A percentile compares a stretch with the other conserved stretches of the same genome.
These are phyloP conservation scores for Paramyrothecium roridum DNA, from an alignment of 2,329 filamentous ascomycete species.

Conservation along the genomic window DNA sequence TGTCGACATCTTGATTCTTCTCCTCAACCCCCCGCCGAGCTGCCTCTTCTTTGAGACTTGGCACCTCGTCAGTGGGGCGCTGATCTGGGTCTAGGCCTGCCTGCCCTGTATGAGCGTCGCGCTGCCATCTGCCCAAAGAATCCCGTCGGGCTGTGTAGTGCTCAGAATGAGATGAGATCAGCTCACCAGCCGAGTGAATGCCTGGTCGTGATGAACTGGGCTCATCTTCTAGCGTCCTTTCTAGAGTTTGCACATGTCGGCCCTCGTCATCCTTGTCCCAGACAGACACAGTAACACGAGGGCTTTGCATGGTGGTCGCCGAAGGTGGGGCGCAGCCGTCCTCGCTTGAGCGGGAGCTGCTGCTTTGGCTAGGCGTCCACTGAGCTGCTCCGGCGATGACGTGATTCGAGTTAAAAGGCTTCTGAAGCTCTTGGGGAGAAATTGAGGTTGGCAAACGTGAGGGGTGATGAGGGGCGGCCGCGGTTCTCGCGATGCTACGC, in stretches of 20 bases:
- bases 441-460: constrained; percentile 29
- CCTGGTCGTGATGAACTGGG: constrained; percentile 30
- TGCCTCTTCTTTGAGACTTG: constrained; percentile 48
- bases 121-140: constrained; percentile 37
- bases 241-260: constrained; percentile 30
- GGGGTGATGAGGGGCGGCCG: constrained; percentile 15
- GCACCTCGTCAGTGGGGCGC: constrained; percentile 39
- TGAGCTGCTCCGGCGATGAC: constrained; percentile 28
- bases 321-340: constrained; percentile 37
- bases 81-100: constrained; percentile 44
- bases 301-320: constrained; percentile 45
- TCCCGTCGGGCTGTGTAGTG: constrained; percentile 28
- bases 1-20: constrained; percentile 46
- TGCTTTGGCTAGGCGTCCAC: constrained; percentile 47
- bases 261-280: constrained; percentile 44
- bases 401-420: constrained; percentile 31
- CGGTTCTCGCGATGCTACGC: constrained; percentile 26
- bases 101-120: constrained; percentile 34
- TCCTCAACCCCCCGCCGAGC: constrained; percentile 37
- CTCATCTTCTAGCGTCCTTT: constrained; percentile 35
- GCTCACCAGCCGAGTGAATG: constrained; percentile 36
- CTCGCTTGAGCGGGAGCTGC: constrained; percentile 48
- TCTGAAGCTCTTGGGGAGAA: constrained; percentile 39
- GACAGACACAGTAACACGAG: constrained; percentile 53
- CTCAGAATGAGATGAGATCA: constrained; percentile 24